Evolutionary conservation across 352 stramenopile species (phyloP), one percentile per base, ranked within the genome.

Genomic region (Globisporangium radiosum): DNA sequence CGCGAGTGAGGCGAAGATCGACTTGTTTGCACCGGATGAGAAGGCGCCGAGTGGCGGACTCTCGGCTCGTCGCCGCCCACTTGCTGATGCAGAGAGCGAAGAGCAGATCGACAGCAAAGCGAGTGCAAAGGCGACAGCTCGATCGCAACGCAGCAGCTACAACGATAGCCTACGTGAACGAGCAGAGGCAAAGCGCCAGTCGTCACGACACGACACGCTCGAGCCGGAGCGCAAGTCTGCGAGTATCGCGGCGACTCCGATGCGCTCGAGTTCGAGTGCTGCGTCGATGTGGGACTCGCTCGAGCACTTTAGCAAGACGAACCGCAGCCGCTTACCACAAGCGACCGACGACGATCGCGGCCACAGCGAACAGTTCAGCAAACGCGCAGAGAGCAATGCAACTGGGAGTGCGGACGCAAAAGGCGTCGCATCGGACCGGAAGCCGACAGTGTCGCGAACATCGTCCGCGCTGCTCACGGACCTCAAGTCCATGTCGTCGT

Each of bases 271-370:
- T 39, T 45, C 50, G 10, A 15, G 17, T 15, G 19, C 48, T n/a
- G 42, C 56, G 15, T 55, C 60, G 4, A 76, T 78, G 9, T 89
- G 80, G 77, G 84, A 93, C 45, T 85, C 72, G 17, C 70, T 93
- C 6, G 84, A 91, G 57, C 82, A 87, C n/a, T 90, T 93, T 54
- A 91, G 80, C 50, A 87, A 87, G 60, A 88, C 74, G 0, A 91
- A 78, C 44, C 68, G 74, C 45, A 89, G 72, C 43, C 77, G 84
- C 1, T 53, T 90, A 1, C 56, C 77, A 4, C 64, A 57, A 7
- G 55, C 64, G 45, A 62, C 64, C 0, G 66, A 72, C 5, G 47
- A 54, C 19, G 14, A n/a, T 5, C 38, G 14, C 19, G 15, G 17
- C n/a, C 14, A 5, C 17, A 17, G 5, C n/a, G 15, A 5, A 33